These are phyloP conservation scores for Candida vartiovaarae DNA, from an alignment of 805 yeast genomes.

Conservation along the genomic window DNA sequence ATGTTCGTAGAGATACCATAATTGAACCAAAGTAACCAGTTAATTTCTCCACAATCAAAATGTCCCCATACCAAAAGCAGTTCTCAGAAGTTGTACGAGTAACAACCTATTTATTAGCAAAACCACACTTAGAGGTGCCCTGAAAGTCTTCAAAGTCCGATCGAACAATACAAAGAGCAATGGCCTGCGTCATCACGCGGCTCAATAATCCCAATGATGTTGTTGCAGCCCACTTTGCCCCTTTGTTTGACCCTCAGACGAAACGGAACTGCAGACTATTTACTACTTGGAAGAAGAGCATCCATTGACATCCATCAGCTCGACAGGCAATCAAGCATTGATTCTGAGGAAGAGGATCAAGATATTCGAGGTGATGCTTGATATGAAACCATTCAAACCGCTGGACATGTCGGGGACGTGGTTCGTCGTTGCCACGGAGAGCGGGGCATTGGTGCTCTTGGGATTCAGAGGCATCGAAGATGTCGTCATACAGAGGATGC, in stretches of 20 bases:
- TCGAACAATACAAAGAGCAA: not conserved
- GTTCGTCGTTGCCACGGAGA: conserved; percentile 12
- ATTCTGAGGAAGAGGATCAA: conserved; percentile 7
- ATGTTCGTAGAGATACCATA: no score
- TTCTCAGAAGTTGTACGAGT: no score
- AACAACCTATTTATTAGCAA: no score
- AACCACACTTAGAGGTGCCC: no score
- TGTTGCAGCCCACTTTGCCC: conserved; percentile 4
- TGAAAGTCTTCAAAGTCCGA: no score
- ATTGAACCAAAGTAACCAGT: no score
- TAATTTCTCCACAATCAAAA: no score
- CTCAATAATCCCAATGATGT: conserved; percentile 9
- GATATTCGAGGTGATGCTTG: conserved; percentile 13
- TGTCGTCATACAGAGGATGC: conserved; percentile 5
- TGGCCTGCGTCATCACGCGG: conserved; percentile 9
- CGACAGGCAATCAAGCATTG: not conserved
- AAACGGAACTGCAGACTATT: conserved; percentile 1
- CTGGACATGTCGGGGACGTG: conserved; percentile 6
- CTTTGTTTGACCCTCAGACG: conserved; percentile 4
- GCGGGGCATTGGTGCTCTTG: conserved; percentile 10
- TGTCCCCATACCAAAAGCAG: no score
- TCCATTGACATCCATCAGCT: conserved; percentile 9
- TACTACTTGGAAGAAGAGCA: conserved; percentile 12
- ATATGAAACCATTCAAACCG: conserved; percentile 8
- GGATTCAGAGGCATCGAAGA: conserved; percentile 14